phyloP scores from a whole-genome alignment of 192 early-diverging fungal species.

The Paraglomus brasilianum region DNA sequence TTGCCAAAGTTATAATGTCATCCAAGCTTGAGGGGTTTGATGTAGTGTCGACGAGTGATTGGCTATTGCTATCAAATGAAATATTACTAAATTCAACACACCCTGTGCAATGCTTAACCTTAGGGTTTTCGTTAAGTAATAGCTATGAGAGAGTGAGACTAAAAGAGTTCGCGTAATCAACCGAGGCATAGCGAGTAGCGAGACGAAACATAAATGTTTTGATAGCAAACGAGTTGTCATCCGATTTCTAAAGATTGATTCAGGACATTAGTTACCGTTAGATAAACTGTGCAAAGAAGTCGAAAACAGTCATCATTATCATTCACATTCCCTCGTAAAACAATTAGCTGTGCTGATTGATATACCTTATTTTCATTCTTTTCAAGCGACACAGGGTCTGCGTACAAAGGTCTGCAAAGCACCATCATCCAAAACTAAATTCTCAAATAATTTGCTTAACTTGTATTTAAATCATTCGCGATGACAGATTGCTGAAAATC shows the following conservation, averaged over 20 bases:
- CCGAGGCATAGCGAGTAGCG: constrained; percentile 52
- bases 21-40: constrained; percentile 72
- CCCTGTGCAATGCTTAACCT: too few species aligned
- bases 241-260: constrained; percentile 50
- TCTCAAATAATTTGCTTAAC: constrained; percentile 72
- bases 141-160: too few species aligned
- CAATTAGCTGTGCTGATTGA: constrained; percentile 35
- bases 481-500: constrained; percentile 36
- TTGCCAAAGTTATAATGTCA: constrained; percentile 68
- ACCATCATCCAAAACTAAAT: constrained; percentile 44
- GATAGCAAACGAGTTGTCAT: constrained; percentile 77
- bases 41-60: constrained; percentile 49
- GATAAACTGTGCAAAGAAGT: too few species aligned
- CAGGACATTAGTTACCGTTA: too few species aligned
- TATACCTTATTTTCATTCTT: constrained; percentile 35
- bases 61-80: too few species aligned
- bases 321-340: constrained; percentile 23
- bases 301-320: constrained; percentile 28
- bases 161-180: constrained; percentile 34
- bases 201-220: constrained; percentile 57
- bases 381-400: constrained; percentile 64
- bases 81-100: constrained; percentile 63
- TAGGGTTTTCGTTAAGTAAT: too few species aligned
- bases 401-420: constrained; percentile 67
- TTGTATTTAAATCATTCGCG: constrained; percentile 48